Percentiles rank a stretch among this genome's conserved stretches.
phyloP scores from a whole-genome alignment of 805 yeast species.

The Lachancea lanzarotensis region DNA sequence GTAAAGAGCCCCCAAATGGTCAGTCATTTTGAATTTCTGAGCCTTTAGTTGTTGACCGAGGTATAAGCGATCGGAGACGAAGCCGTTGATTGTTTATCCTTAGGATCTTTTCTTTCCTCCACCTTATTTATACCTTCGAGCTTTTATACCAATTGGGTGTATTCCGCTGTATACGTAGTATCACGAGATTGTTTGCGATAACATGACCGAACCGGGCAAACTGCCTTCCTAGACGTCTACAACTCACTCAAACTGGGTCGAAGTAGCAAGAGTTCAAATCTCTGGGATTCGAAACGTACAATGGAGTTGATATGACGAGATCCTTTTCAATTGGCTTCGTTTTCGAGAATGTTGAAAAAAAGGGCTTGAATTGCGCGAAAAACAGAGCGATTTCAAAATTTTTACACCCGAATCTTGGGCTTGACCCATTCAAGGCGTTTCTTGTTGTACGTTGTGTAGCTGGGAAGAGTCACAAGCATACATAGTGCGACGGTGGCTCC shows the following conservation, averaged over 20 bases:
- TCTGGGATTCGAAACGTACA: too few relatives aligned
- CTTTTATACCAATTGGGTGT: neutral
- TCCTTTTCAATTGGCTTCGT: neutral
- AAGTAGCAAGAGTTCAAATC: too few relatives aligned
- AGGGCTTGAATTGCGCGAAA: neutral
- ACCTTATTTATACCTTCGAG: neutral
- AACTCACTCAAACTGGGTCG: neutral
- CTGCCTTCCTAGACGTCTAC: too few relatives aligned
- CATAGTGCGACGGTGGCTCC: slow-evolving; percentile 32
- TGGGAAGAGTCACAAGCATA: slow-evolving; percentile 43
- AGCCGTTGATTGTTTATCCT: neutral
- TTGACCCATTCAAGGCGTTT: slow-evolving; percentile 45
- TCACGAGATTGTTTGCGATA: slow-evolving; percentile 2
- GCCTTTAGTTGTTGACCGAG: neutral
- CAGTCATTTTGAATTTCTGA: neutral
- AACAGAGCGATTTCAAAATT: neutral
- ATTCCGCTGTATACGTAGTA: slow-evolving; percentile 4
- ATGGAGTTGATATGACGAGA: neutral
- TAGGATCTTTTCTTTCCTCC: neutral
- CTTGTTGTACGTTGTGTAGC: slow-evolving; percentile 51
- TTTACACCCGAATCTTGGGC: slow-evolving; percentile 13
- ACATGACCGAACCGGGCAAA: neutral
- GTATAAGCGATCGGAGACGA: neutral
- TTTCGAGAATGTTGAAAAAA: neutral
- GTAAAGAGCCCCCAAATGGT: slow-evolving; percentile 22